Conservation (phyloP, 768 basidiomycete genomes). For the Gloeostereum incarnatum region DNA sequence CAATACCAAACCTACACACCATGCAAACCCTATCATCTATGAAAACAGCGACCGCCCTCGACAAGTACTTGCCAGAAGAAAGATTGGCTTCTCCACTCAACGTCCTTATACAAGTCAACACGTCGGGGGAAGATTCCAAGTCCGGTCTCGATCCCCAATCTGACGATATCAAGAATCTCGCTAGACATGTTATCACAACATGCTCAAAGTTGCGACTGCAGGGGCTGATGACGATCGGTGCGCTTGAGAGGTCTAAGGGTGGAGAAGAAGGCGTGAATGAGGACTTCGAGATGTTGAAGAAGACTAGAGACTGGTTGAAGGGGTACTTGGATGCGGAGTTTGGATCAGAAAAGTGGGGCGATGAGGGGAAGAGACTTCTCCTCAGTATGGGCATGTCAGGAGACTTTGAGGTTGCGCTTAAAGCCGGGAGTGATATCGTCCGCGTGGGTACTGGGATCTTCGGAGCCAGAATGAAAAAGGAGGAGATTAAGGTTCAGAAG, state of each 20-base stretch:
- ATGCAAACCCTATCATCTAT: slow-evolving; percentile 80
- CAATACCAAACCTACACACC: slow-evolving; percentile 78
- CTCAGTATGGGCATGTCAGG: slow-evolving; percentile 97
- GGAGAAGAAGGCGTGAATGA: slow-evolving; percentile 37
- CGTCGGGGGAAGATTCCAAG: slow-evolving; percentile 86
- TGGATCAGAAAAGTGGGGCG: slow-evolving; percentile 32
- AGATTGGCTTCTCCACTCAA: slow-evolving; percentile 57
- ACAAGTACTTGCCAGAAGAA: slow-evolving; percentile 58
- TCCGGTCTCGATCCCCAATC: slow-evolving; percentile 63
- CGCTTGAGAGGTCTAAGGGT: slow-evolving; percentile 58
- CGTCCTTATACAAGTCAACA: slow-evolving; percentile 90
- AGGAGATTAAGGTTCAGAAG: slow-evolving; percentile 3
- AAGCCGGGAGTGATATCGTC: slow-evolving; percentile 79
- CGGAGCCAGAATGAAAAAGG: slow-evolving; percentile 58
- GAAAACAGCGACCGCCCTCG: slow-evolving; percentile 73
- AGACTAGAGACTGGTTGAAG: slow-evolving; percentile 53
- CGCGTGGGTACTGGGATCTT: slow-evolving; percentile 90
- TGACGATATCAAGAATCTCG: slow-evolving; percentile 53
- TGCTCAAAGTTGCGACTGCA: slow-evolving; percentile 74
- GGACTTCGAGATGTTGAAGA: slow-evolving; percentile 68
- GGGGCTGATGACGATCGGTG: slow-evolving; percentile 97
- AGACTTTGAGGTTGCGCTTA: slow-evolving; percentile 84
- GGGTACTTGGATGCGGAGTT: slow-evolving; percentile 25
- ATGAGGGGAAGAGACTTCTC: slow-evolving; percentile 39
- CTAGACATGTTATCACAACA: slow-evolving; percentile 52